phyloP scores from a whole-genome alignment of 2,329 filamentous ascomycete species.

The Aspergillus hiratsukae region DNA sequence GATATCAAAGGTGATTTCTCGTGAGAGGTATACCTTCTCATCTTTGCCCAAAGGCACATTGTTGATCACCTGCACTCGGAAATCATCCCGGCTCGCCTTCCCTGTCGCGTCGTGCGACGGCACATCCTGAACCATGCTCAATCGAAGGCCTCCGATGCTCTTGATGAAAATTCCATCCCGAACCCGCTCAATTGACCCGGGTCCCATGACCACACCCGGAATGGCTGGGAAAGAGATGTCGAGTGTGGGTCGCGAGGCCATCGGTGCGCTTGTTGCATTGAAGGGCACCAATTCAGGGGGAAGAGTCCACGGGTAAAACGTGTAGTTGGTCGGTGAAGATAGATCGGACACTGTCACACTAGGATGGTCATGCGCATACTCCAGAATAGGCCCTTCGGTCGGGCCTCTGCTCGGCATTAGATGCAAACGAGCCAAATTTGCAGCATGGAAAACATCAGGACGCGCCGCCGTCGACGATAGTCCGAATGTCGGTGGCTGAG shows the following conservation, averaged over 20 bases:
- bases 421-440: slow-evolving; percentile 76
- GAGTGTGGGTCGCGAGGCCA: slow-evolving; percentile 67
- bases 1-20: slow-evolving; percentile 69
- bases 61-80: slow-evolving; percentile 69
- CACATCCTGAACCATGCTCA: slow-evolving; percentile 48
- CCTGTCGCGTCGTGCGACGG: slow-evolving; percentile 21
- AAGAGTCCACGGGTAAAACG: slow-evolving; percentile 89
- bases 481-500: slow-evolving; percentile 58
- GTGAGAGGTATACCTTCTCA: slow-evolving; percentile 76
- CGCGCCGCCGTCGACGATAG: slow-evolving; percentile 77
- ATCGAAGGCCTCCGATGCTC: slow-evolving; percentile 55
- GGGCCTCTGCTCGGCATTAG: slow-evolving; percentile 59
- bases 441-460: slow-evolving; percentile 80
- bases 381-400: slow-evolving; percentile 53
- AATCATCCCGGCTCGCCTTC: slow-evolving; percentile 30
- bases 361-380: slow-evolving; percentile 52
- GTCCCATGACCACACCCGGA: slow-evolving; percentile 44
- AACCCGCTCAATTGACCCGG: slow-evolving; percentile 53
- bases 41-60: slow-evolving; percentile 78
- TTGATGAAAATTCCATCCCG: slow-evolving; percentile 58
- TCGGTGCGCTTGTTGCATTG: slow-evolving; percentile 71
- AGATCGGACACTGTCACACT: slow-evolving; percentile 53
- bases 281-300: slow-evolving; percentile 68
- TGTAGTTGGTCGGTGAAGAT: slow-evolving; percentile 68
- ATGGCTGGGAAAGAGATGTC: slow-evolving; percentile 62